Evolutionary conservation across 106 monocot species (phyloP), one percentile per base, ranked within the genome.

Genomic region (Allium cepa): DNA sequence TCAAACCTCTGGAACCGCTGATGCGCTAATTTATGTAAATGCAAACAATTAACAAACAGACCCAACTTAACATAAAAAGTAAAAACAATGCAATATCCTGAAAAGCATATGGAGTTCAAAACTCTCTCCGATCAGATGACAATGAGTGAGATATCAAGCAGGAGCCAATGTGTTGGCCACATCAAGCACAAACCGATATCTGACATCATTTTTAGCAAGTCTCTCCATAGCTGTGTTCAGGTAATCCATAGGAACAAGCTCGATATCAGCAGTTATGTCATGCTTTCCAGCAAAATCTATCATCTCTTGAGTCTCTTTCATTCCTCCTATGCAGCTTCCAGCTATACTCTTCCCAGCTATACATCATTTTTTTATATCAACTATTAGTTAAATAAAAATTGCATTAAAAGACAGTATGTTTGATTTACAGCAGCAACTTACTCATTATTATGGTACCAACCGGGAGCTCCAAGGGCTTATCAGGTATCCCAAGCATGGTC

Each of bases 101-200:
- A 36, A 36, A 36, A 3, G 5, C 5, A 36, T 36, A 36, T 1
- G 36, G 36, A 36, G 4, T 36, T 5, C 36, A 36, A 36, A 36
- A 36, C 36, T 36, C 5, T 36, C 36, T 1, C 22, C 22, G 22
- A 36, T 36, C 36, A 36, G 4, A 36, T 0, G 36, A 36, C 36
- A 5, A 36, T 36, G 36, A 36, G 5, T 5, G 36, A 36, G 2
- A 15, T 4, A 13, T 59, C 8, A 62, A 63, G 63, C 63, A 63
- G 46, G 13, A 7, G 8, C n/a, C 59, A 81, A 60, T 7, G 79
- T 68, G 71, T 83, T 87, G 0, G 70, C 80, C 1, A 87, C 69
- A 69, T 87, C 80, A 46, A 87, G 82, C 51, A 87, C 82, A 36
- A 87, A 87, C 2, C 87, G 72, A 59, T 82, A 83, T 60, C 72